These are phyloP conservation scores for Saposhnikovia divaricata DNA, from an alignment of 129 eudicot genomes.

Conservation along the genomic window DNA sequence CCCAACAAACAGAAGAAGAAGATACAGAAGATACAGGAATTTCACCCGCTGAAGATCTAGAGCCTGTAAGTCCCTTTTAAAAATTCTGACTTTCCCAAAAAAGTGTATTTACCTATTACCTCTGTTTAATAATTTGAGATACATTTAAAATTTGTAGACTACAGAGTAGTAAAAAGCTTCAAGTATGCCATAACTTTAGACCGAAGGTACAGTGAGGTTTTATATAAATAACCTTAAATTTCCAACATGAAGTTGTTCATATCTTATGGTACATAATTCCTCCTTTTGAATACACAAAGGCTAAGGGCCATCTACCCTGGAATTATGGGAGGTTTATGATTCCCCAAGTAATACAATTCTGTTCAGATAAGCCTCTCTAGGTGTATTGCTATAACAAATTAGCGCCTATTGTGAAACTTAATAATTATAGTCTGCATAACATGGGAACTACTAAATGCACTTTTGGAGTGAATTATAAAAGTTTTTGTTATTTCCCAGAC, in stretches of 20 bases:
- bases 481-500: neutral
- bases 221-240: neutral
- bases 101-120: neutral
- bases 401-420: neutral
- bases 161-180: neutral
- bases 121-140: too few species aligned
- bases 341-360: neutral
- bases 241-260: neutral
- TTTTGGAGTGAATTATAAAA: neutral
- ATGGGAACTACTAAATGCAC: neutral
- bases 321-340: neutral
- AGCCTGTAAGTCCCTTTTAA: conserved; percentile 32
- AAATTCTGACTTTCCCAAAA: neutral
- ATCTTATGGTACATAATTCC: too few species aligned
- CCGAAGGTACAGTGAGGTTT: neutral
- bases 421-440: neutral
- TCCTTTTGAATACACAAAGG: neutral
- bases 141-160: neutral
- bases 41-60: conserved; percentile 30
- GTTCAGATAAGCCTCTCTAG: neutral
- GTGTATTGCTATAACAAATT: neutral
- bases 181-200: neutral
- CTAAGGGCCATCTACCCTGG: neutral
- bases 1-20: conserved; percentile 34
- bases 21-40: conserved; percentile 30